Evolutionary conservation across 345 rosid genomes (phyloP).

Genomic region (Citrus sp.): DNA sequence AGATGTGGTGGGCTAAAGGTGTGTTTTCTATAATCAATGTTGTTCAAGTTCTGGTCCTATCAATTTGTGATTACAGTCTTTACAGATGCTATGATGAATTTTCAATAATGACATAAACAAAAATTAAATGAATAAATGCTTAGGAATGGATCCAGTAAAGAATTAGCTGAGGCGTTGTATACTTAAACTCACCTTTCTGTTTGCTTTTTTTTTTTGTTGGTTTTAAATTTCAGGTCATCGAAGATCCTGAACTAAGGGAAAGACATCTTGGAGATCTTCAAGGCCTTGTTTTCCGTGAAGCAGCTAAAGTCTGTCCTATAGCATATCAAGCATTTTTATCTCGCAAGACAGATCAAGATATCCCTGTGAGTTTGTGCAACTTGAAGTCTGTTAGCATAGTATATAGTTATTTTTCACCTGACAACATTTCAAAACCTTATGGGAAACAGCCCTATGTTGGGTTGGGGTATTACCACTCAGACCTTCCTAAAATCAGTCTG

Average conservation of each 20-base stretch:
- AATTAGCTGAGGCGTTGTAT: neutral
- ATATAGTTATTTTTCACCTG: neutral
- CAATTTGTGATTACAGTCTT: neutral
- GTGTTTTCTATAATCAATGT: neutral
- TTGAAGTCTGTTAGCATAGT: neutral
- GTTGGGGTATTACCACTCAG: neutral
- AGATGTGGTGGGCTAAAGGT: conserved; percentile 65
- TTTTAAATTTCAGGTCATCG: conserved; percentile 45
- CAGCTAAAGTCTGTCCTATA: conserved; percentile 39
- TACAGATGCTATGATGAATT: neutral
- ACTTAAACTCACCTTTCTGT: no score
- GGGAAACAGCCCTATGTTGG: neutral
- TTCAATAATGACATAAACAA: neutral
- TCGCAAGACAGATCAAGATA: conserved; percentile 50
- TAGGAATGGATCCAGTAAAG: neutral
- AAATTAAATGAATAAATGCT: neutral
- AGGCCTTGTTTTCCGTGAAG: conserved; percentile 59
- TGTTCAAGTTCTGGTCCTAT: neutral
- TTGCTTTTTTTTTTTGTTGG: neutral
- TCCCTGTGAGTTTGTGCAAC: conserved; percentile 54
- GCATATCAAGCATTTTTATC: conserved; percentile 65
- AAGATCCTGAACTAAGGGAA: conserved; percentile 63
- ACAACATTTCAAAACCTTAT: neutral
- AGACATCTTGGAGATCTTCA: conserved; percentile 87
- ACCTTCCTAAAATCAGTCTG: neutral